Evolutionary conservation across 192 early-diverging fungal species (phyloP).

Genomic region (Coemansia sp.): DNA sequence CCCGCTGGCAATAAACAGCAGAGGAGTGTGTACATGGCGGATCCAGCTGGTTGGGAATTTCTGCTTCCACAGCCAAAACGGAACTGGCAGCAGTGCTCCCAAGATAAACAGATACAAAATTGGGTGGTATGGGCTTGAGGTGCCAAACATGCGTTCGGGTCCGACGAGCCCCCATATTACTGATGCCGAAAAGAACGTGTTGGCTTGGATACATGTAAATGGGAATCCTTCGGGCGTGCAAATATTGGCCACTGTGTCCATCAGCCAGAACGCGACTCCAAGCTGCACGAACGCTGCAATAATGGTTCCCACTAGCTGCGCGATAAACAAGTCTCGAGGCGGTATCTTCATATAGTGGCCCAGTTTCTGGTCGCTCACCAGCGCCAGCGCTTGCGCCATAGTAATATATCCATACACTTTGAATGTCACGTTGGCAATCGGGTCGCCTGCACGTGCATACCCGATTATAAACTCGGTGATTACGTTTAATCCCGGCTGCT

Average conservation of each 20-base stretch:
- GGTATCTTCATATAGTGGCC: slow-evolving; percentile 84
- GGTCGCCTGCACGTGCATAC: slow-evolving; percentile 69
- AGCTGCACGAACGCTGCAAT: slow-evolving; percentile 69
- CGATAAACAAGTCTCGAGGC: slow-evolving; percentile 75
- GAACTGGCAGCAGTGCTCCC: slow-evolving; percentile 69
- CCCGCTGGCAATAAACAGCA: slow-evolving; percentile 63
- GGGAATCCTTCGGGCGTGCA: slow-evolving; percentile 61
- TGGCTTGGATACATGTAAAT: slow-evolving; percentile 62
- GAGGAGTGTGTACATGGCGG: slow-evolving; percentile 66
- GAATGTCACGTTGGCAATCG: slow-evolving; percentile 81
- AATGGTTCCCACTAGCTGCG: slow-evolving; percentile 75
- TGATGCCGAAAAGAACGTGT: slow-evolving; percentile 68
- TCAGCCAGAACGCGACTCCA: slow-evolving; percentile 66
- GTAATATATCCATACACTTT: slow-evolving; percentile 82
- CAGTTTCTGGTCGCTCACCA: slow-evolving; percentile 69
- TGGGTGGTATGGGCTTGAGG: slow-evolving; percentile 57
- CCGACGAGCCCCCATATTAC: slow-evolving; percentile 82
- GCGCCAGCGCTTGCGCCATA: slow-evolving; percentile 68
- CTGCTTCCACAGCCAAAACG: slow-evolving; percentile 63
- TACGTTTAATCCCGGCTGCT: slow-evolving; percentile 75
- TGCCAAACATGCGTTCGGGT: slow-evolving; percentile 66
- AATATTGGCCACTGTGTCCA: slow-evolving; percentile 59
- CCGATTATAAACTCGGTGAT: slow-evolving; percentile 85
- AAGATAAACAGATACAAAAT: slow-evolving; percentile 57
- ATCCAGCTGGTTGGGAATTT: slow-evolving; percentile 65